phyloP scores from a whole-genome alignment of 1,139 yeast genomes.

The Taiozyma sp. region DNA sequence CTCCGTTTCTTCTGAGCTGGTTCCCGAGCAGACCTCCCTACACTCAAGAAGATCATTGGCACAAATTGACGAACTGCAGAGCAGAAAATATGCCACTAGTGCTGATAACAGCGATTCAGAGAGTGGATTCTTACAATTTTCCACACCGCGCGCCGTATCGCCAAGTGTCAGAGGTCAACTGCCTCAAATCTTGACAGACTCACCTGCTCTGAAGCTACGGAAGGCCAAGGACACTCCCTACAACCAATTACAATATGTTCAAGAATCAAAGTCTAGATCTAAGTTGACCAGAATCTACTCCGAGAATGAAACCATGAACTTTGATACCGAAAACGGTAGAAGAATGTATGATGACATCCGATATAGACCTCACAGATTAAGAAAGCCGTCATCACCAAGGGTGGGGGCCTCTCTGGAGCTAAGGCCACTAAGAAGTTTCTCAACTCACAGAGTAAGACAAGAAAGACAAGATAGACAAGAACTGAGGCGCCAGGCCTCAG shows the following conservation, averaged over 20 bases:
- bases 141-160: constrained; percentile 3
- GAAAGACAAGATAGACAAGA: background rate
- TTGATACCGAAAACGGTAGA: constrained; percentile 44
- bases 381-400: constrained; percentile 3
- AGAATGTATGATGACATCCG: constrained; percentile 44
- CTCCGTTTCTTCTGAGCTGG: background rate
- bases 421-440: constrained; percentile 7
- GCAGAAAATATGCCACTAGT: background rate
- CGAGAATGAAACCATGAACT: constrained; percentile 47
- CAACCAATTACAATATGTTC: constrained; percentile 12
- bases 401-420: constrained; percentile 1
- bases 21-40: background rate
- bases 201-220: constrained; percentile 5
- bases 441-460: background rate
- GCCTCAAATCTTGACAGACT: constrained; percentile 8
- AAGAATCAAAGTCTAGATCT: constrained; percentile 3
- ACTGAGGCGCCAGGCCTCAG: constrained; percentile 21
- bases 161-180: background rate
- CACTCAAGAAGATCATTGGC: background rate
- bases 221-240: constrained; percentile 5
- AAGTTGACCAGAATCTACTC: constrained; percentile 37
- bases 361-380: constrained; percentile 29
- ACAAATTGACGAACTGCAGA: constrained; percentile 1
- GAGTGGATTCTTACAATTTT: background rate
- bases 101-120: background rate